Conservation (phyloP, 2,329 filamentous ascomycete genomes). For the Clarireedia hainanense region DNA sequence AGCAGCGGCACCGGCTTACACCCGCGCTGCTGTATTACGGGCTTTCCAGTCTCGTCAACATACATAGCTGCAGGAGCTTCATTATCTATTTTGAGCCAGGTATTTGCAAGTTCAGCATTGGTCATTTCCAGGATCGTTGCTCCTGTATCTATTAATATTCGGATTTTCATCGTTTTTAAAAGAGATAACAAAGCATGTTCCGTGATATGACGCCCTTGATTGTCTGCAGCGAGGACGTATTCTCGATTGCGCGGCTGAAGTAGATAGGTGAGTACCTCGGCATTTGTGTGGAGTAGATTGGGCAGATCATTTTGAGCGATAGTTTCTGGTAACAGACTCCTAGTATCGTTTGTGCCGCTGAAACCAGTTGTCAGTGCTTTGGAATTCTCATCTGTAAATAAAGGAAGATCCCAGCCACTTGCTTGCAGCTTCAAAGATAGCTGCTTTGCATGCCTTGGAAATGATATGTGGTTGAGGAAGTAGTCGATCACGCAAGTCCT, state of each 20-base stretch:
- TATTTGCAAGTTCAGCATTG: slow-evolving; percentile 28
- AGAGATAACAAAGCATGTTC: slow-evolving; percentile 38
- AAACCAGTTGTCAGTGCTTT: slow-evolving; percentile 54
- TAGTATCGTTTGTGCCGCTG: slow-evolving; percentile 63
- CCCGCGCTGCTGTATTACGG: slow-evolving; percentile 15
- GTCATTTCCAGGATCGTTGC: slow-evolving; percentile 56
- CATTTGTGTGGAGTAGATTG: slow-evolving; percentile 50
- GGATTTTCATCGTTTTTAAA: slow-evolving; percentile 29
- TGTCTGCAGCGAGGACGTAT: slow-evolving; percentile 41
- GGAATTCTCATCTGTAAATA: slow-evolving; percentile 38
- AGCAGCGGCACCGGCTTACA: slow-evolving; percentile 16
- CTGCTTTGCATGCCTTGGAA: slow-evolving; percentile 56
- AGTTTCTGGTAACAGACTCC: slow-evolving; percentile 49
- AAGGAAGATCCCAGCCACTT: slow-evolving; percentile 60
- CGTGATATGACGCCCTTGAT: slow-evolving; percentile 31
- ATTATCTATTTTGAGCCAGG: slow-evolving; percentile 17
- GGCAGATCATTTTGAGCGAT: slow-evolving; percentile 54
- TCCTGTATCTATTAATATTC: slow-evolving; percentile 55
- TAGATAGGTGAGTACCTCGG: slow-evolving; percentile 52
- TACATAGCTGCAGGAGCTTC: slow-evolving; percentile 15
- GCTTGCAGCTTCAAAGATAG: slow-evolving; percentile 56
- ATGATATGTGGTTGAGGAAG: slow-evolving; percentile 56
- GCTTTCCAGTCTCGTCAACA: slow-evolving; percentile 15
- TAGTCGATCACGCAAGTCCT: slow-evolving; percentile 47
- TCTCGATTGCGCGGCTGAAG: slow-evolving; percentile 42